Base-by-base conservation (phyloP, 768 basidiomycete species). In the Pleurotus ostreatus region DNA sequence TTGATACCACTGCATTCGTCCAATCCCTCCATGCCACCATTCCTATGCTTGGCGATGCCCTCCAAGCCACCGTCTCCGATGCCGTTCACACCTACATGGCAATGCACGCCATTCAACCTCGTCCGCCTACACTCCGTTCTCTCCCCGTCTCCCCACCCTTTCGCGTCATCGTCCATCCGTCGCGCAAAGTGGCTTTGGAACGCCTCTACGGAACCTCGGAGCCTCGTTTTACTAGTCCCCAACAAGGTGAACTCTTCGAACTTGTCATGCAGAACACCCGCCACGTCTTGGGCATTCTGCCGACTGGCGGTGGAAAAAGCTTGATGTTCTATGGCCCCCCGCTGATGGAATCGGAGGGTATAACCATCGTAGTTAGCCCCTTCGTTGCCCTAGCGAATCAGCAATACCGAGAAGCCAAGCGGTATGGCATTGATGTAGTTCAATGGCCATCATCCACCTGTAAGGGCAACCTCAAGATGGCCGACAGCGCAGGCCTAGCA, bases 271-370 rank as follows among this genome's bases (percentile, higher is more conserved):
- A 38, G 30, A 13, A 15, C 16, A 8, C 13, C 8, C 22, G n/a
- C n/a, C 13, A 52, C 30, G 49, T 52, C 13, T 8, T 52, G 8
- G 49, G 49, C 13, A 30, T 52, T 38, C 13, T 52, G 22, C 49
- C 22, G 18, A 52, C 49, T 8, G 49, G 49, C 18, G 49, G 49
- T 8, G 49, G 49, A 8, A 52, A 52, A 30, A 52, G 49, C 20
- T 13, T 37, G n/a, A 13, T 30, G 12, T 52, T 52, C 25, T 52
- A 26, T 52, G 49, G 20, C 8, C 49, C 25, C 9, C n/a, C 49
- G 8, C 30, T 52, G 16, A 20, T 52, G 13, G 49, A 52, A 30
- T 13, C 18, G 15, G 12, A 13, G 13, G 49, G 49, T 12, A 38
- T 52, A 13, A 52, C 49, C 20, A 30, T 52, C 20, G 49, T 52